Conservation (phyloP, 2,329 filamentous ascomycete genomes). For the Scedosporium minutisporum region DNA sequence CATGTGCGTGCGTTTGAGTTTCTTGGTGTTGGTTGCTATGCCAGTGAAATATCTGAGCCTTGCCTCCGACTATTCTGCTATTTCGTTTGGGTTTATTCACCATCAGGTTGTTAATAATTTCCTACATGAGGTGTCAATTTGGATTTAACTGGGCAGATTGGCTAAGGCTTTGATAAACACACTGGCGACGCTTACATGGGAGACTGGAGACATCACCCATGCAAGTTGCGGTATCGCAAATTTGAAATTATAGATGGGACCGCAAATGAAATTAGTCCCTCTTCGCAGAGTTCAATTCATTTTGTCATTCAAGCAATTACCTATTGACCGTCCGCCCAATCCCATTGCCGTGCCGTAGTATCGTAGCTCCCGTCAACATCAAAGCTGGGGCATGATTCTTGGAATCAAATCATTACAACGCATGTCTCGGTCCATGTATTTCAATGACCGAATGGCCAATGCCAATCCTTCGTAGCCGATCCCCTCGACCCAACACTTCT, state of each 20-base stretch:
- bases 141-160: neutral
- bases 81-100: neutral
- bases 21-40: neutral
- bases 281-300: neutral
- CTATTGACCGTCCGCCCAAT: neutral
- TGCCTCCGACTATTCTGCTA: neutral
- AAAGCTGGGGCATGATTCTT: neutral
- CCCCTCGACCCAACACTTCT: slow-evolving; percentile 7
- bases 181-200: neutral
- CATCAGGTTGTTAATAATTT: neutral
- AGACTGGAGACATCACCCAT: neutral
- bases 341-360: neutral
- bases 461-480: neutral
- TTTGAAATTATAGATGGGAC: neutral
- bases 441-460: neutral
- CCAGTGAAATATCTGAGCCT: slow-evolving; percentile 1
- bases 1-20: neutral
- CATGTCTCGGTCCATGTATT: neutral
- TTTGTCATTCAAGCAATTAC: neutral
- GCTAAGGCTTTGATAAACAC: neutral
- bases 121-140: neutral
- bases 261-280: neutral
- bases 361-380: neutral
- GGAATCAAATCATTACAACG: neutral
- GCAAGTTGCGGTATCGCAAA: neutral